Evolutionary conservation across 2,329 filamentous ascomycete genomes (phyloP), one percentile per base, ranked within the genome.

Genomic region (Atkinsonella texensis): DNA sequence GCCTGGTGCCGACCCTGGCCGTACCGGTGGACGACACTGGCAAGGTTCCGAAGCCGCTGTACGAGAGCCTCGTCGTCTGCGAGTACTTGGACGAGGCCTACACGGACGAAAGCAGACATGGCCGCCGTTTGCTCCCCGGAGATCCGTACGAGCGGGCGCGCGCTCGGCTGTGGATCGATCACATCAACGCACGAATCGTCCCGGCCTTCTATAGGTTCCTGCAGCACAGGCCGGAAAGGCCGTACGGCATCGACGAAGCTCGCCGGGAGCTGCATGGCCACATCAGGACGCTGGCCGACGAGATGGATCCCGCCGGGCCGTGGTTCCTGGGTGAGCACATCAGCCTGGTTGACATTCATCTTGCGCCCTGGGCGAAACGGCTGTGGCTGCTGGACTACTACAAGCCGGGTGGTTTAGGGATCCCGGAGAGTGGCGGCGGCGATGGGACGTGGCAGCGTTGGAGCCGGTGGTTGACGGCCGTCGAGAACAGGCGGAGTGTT

Each of bases 51-150:
- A 82, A 80, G 61, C 79, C 84, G 0, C 70, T 90, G 7, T 89
- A 85, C 58, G 85, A 91, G 64, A 86, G 81, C 60, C 79, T 73
- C 8, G 77, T 90, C 46, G 74, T 91, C 39, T 83, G 81, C 66
- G 85, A 89, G 63, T 91, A 87, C 57, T 72, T 91, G 1, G 82
- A 91, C 56, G 85, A 90, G 55, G 80, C 79, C 0, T 89, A 80
- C 54, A 69, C 74, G 0, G 71, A 74, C 60, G 65, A 70, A 51
- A 50, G 50, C 0, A 56, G 58, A 8, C 60, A 76, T 49, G 70
- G 70, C 0, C 73, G 71, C 1, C 63, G 66, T 1, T 64, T 90
- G 4, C 66, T 87, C 10, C 82, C 85, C 0, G 60, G 65, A 0
- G 79, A 82, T 51, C 70, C 79, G 0, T 90, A 87, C 59, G 74